Evolutionary conservation across 73 alveolate species (phyloP), one percentile per base, ranked within the genome.

Genomic region (Tetrahymena elliotti): DNA sequence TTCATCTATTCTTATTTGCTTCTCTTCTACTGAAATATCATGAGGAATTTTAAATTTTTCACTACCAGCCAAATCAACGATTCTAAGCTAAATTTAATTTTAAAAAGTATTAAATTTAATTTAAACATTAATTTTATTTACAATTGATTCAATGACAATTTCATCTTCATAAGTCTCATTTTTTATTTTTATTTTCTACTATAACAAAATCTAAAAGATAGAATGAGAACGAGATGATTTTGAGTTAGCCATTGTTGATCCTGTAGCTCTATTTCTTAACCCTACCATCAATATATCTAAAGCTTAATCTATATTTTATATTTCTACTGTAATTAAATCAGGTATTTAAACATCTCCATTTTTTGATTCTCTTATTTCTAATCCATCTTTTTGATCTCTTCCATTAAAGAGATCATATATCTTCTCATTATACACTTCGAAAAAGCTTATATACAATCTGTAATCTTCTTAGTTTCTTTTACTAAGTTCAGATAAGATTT

Each of bases 21-120:
- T 94, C 47, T 94, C 96, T 84, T 94, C 96, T 40, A 84, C 38
- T 0, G 95, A 83, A 33, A 94, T 38, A 24, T 94, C 96, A 35
- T 92, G 52, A 47, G 99, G 98, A 93, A 94, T 97, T 96, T 97
- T 97, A 94, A 97, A 98, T 82, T 98, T 96, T 94, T 98, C 99
- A 93, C 98, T 94, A 12, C 99, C 99, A 8, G 99, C 99, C 39
- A 98, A 97, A 97, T 98, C 99, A 52, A 98, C 98, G 53, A 98
- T 94, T 88, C 93, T 94, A 27, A 94, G 83, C 35, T 94, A 94
- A 6, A 33, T 84, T 93, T 92, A 83, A 84, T 33, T 83, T 27
- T 38, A 37, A 22, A 68, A 68, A 68, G 6, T 68, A 16, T 2
- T 68, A 2, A 7, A 3, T 18, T 24, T 68, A 31, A 6, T 27